A percentile compares a stretch with the other conserved stretches of the same genome.
Conservation (phyloP, 2,329 filamentous ascomycete species). For the Xylaria sp. region DNA sequence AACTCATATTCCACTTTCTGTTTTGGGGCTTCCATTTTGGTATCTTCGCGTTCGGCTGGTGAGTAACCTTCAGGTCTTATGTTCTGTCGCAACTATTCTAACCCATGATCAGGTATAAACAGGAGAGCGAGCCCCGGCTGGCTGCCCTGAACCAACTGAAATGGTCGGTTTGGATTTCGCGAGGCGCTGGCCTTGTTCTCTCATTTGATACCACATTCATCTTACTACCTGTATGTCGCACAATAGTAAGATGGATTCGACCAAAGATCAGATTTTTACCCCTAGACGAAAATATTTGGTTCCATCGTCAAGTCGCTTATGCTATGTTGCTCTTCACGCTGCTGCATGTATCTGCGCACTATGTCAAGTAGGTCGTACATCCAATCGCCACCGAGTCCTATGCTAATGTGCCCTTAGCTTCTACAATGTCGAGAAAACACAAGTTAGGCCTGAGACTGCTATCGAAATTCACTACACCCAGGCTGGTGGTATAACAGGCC, state of each 20-base stretch:
- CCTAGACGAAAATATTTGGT: slow-evolving; percentile 96
- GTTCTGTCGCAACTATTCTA: slow-evolving; percentile 14
- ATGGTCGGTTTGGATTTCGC: slow-evolving; percentile 95
- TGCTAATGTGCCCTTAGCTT: slow-evolving; percentile 68
- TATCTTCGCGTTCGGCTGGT: slow-evolving; percentile 90
- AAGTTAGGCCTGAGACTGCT: slow-evolving; percentile 83
- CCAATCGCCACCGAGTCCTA: background rate
- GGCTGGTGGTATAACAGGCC: slow-evolving; percentile 91
- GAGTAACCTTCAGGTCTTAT: slow-evolving; percentile 50
- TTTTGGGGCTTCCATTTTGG: slow-evolving; percentile 84
- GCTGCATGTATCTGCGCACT: slow-evolving; percentile 82
- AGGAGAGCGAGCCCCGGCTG: slow-evolving; percentile 74
- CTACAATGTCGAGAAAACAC: slow-evolving; percentile 89
- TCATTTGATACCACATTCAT: slow-evolving; percentile 88
- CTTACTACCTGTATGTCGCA: slow-evolving; percentile 93
- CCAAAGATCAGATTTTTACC: slow-evolving; percentile 90
- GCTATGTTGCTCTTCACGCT: slow-evolving; percentile 84
- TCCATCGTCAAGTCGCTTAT: slow-evolving; percentile 95
- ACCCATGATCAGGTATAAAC: slow-evolving; percentile 74
- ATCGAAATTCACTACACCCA: slow-evolving; percentile 92
- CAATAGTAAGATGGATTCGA: slow-evolving; percentile 83
- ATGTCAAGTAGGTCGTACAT: slow-evolving; percentile 79
- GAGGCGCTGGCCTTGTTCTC: slow-evolving; percentile 89
- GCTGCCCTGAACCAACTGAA: slow-evolving; percentile 81
- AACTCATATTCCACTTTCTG: slow-evolving; percentile 81